A percentile compares a stretch with the other conserved stretches of the same genome.
phyloP scores from a whole-genome alignment of 2,329 filamentous ascomycete genomes.

The Colletotrichum godetiae region DNA sequence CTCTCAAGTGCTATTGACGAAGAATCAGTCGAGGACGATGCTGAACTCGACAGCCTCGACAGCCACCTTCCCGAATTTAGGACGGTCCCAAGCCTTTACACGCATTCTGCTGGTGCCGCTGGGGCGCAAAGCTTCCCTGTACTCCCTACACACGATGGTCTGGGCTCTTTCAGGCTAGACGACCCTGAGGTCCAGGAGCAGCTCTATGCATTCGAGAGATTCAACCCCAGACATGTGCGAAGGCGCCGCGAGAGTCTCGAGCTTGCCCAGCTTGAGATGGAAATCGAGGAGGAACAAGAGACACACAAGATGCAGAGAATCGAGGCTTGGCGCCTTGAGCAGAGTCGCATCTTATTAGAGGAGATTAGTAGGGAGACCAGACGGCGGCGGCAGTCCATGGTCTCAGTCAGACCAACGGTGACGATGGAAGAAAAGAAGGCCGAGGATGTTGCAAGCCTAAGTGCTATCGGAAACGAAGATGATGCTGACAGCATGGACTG shows the following conservation, averaged over 20 bases:
- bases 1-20: conserved; percentile 50
- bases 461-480: conserved; percentile 41
- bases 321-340: conserved; percentile 91
- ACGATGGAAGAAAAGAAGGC: conserved; percentile 42
- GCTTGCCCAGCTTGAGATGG: conserved; percentile 60
- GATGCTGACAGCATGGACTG: conserved; percentile 58
- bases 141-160: conserved; percentile 90
- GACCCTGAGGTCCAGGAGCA: conserved; percentile 79
- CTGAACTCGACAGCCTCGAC: conserved; percentile 91
- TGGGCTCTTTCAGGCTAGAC: conserved; percentile 84
- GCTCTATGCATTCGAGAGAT: conserved; percentile 88
- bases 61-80: conserved; percentile 92
- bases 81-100: conserved; percentile 62
- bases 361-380: conserved; percentile 90
- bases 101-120: conserved; percentile 52
- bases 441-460: conserved; percentile 46
- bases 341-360: conserved; percentile 85
- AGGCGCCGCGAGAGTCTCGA: conserved; percentile 65
- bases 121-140: conserved; percentile 73
- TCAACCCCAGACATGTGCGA: conserved; percentile 77
- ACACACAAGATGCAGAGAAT: conserved; percentile 84
- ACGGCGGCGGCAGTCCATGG: conserved; percentile 72
- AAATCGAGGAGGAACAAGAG: conserved; percentile 69
- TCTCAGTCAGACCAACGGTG: conserved; percentile 53
- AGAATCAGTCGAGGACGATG: conserved; percentile 69